Evolutionary conservation across 768 basidiomycete genomes (phyloP).

Genomic region (Phylloporus arenicola): DNA sequence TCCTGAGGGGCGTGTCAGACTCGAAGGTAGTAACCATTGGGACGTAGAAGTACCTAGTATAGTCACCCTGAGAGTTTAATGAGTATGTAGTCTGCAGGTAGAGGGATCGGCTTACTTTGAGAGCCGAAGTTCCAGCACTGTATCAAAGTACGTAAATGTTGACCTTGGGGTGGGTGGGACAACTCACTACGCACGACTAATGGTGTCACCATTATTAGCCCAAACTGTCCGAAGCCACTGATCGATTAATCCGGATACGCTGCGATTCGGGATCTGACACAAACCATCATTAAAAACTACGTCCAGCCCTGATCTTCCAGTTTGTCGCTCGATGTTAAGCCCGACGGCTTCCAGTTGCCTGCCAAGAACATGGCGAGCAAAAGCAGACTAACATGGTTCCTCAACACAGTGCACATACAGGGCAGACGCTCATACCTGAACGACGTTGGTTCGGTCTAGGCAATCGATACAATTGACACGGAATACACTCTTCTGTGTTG

Average conservation of each 20-base stretch:
- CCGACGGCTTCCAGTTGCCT: constrained; percentile 72
- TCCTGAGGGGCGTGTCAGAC: constrained; percentile 42
- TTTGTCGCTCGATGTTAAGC: constrained; percentile 49
- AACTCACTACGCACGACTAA: constrained; percentile 80
- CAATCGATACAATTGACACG: constrained; percentile 96
- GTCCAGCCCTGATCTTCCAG: constrained; percentile 58
- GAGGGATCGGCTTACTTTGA: constrained; percentile 59
- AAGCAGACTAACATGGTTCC: constrained; percentile 62
- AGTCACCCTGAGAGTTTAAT: constrained; percentile 59
- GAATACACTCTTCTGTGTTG: constrained; percentile 81
- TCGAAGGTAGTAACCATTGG: background rate
- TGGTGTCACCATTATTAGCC: constrained; percentile 98
- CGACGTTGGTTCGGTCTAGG: constrained; percentile 91
- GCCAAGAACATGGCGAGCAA: constrained; percentile 78
- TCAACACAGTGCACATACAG: constrained; percentile 3
- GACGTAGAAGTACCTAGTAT: constrained; percentile 55
- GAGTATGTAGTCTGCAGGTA: background rate
- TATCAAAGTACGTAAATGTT: constrained; percentile 13
- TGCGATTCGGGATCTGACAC: constrained; percentile 3
- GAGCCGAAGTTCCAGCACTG: constrained; percentile 91
- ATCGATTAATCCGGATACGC: background rate
- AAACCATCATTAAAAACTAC: constrained; percentile 74
- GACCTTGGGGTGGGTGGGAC: background rate
- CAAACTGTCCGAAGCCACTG: constrained; percentile 52
- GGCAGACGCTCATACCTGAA: constrained; percentile 50